Base-by-base conservation (phyloP, 306 rosid genomes). In the Cucurbita maxima region DNA sequence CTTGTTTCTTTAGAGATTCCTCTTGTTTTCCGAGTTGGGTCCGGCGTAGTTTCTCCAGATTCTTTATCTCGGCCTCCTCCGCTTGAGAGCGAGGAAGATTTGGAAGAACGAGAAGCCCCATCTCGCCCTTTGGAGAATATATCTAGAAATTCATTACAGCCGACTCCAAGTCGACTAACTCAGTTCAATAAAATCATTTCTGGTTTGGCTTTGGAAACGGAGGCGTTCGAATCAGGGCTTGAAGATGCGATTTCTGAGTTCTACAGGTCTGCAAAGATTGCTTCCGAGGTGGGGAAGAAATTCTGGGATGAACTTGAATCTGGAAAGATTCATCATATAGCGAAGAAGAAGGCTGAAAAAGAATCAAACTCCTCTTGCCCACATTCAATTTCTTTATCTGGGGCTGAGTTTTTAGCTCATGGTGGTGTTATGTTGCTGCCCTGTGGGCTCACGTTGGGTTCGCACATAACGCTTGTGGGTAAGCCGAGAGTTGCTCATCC, bases 371-470 rank as follows among this genome's bases (percentile, higher is more conserved):
- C 81, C 72, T 68, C 79, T 15, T 94, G 99, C 55, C 88, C 82
- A 50, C 76, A 47, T 13, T 94, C 99, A n/a, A 76, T 91, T 11
- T 75, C 84, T 54, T 0, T 91, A 4, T 4, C 88, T 19, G 92
- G 92, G 83, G 71, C 82, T 19, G 90, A 83, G 51, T 84, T 94
- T 56, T 2, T 48, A 73, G 63, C 72, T n/a, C 77, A 55, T 19
- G 86, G 87, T 59, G 62, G 79, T 19, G 81, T 89, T 43, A 54
- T 89, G 92, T 82, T 76, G 59, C 77, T 94, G 78, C 99, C 99
- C 1, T 94, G 98, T 63, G 98, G 98, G 37, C 82, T 94, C 71
- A 94, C 96, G 19, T 78, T 94, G 78, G 97, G 98, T 10, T 94
- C 98, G 7, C 87, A 85, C 67, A 6, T 94, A 41, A 87, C 96